Evolutionary conservation across 2,329 filamentous ascomycete genomes (phyloP).

Genomic region (Bretziella fagacearum): DNA sequence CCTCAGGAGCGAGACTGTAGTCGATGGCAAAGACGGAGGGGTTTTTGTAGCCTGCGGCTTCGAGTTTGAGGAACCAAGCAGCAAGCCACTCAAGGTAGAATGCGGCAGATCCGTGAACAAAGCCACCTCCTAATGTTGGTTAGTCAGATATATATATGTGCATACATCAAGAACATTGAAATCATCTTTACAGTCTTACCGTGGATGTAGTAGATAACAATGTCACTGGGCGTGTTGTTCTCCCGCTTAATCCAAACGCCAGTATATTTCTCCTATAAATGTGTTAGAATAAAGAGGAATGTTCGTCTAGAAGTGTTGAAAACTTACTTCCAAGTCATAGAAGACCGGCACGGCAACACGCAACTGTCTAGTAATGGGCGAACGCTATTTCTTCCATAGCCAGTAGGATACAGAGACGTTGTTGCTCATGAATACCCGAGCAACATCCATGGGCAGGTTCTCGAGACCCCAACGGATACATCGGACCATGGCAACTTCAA

Average conservation of each 20-base stretch:
- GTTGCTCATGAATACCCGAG: conserved; percentile 63
- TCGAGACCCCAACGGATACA: conserved; percentile 66
- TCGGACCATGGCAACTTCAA: conserved; percentile 61
- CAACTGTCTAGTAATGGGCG: conserved; percentile 38
- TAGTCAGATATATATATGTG: not conserved
- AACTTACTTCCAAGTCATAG: conserved; percentile 25
- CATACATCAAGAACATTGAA: not conserved
- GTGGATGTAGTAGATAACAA: conserved; percentile 70
- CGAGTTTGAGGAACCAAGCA: conserved; percentile 50
- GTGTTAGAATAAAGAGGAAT: not conserved
- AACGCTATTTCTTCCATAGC: conserved; percentile 49
- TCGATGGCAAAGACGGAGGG: conserved; percentile 66
- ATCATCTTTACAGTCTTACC: conserved; percentile 30
- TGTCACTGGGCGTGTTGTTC: conserved; percentile 44
- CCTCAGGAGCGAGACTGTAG: conserved; percentile 55
- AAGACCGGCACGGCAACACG: conserved; percentile 42
- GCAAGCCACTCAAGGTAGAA: conserved; percentile 78
- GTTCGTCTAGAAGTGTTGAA: not conserved
- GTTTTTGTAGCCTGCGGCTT: conserved; percentile 49
- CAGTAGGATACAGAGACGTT: conserved; percentile 56
- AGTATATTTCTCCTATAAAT: conserved; percentile 28
- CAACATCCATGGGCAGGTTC: conserved; percentile 49
- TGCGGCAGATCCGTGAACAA: conserved; percentile 64
- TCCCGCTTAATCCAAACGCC: conserved; percentile 57
- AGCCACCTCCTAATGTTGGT: conserved; percentile 47